Conservation (phyloP, 2,329 filamentous ascomycete genomes). For the Hymenoscyphus fructigenus region DNA sequence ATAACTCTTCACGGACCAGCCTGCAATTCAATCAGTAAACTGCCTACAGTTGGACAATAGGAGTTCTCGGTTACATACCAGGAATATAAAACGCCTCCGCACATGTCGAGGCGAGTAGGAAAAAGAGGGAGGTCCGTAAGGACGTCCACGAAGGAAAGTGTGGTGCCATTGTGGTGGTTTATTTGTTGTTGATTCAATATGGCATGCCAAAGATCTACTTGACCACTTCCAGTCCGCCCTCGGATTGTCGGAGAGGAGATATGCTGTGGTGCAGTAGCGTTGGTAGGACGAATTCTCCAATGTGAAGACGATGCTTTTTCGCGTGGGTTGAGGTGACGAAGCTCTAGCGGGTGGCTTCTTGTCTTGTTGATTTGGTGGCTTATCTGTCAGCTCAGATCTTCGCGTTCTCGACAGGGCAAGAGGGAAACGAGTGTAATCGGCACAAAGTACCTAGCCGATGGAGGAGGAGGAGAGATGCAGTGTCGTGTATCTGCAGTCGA, state of each 20-base stretch:
- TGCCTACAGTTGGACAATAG: not conserved
- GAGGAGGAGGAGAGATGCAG: not conserved
- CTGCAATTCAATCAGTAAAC: conserved; percentile 42
- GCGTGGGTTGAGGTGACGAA: not conserved
- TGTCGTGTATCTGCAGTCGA: not conserved
- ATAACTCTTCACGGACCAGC: conserved; percentile 82
- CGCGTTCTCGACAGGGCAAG: not conserved
- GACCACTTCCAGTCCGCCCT: not conserved
- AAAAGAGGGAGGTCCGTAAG: conserved; percentile 45
- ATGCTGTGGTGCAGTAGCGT: not conserved
- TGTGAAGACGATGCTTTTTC: not conserved
- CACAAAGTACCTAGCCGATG: conserved; percentile 2
- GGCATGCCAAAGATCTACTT: not conserved
- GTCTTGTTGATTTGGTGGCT: not conserved
- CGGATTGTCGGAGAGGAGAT: not conserved
- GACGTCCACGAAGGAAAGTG: conserved; percentile 35
- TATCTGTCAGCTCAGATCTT: not conserved
- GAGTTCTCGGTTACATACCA: conserved; percentile 51
- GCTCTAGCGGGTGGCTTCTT: not conserved
- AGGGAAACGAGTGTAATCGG: conserved; percentile 4
- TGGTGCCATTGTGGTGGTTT: conserved; percentile 23
- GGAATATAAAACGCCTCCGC: conserved; percentile 80
- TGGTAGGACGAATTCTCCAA: not conserved
- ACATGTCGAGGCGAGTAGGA: conserved; percentile 48
- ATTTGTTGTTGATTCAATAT: not conserved